Base-by-base conservation (phyloP, 306 rosid genomes). In the Sindora glabra region DNA sequence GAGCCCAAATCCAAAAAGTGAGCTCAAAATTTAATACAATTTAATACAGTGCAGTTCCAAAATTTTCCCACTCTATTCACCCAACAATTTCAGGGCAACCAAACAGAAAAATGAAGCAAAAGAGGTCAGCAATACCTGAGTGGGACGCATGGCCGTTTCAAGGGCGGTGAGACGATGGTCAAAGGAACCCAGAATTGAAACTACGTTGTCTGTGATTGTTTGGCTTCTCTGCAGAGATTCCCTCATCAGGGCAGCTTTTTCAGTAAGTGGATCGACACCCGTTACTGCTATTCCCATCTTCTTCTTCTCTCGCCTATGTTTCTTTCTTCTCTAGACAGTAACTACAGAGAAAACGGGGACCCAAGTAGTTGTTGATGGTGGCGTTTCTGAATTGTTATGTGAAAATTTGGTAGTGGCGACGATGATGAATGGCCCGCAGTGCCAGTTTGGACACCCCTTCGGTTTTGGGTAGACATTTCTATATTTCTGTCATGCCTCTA, bases 131-230 rank as follows among this genome's bases (percentile, higher is more conserved):
- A 13, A 5, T 3, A 82, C 97, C 98, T 92, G 98, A 72, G 98
- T 92, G 6, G 98, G 98, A 16, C 98, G 92, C 98, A 92, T 92
- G 82, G 98, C 98, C 69, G 87, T 82, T 71, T 92, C 98, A 18
- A 92, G 96, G 60, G 90, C 95, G 2, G 98, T 86, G 70, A 92
- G 96, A 60, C 98, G 98, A 77, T 92, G 95, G 62, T 92, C 98
- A 38, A 92, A 92, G 74, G 96, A 92, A 15, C 98, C 96, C 0
- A 88, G 95, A 49, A 88, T 84, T 33, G 99, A 33, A 46, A 92
- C 99, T 4, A 92, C 99, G 60, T 75, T 82, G 62, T 89, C 99
- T 0, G 96, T 82, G 52, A 92, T 92, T 17, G 87, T 86, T 40
- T 92, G 95, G 77, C 99, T 92, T 59, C 84, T 92, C 34, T 76